phyloP scores from a whole-genome alignment of 495 filamentous ascomycete species.

The Astrothelium macrocarpum region DNA sequence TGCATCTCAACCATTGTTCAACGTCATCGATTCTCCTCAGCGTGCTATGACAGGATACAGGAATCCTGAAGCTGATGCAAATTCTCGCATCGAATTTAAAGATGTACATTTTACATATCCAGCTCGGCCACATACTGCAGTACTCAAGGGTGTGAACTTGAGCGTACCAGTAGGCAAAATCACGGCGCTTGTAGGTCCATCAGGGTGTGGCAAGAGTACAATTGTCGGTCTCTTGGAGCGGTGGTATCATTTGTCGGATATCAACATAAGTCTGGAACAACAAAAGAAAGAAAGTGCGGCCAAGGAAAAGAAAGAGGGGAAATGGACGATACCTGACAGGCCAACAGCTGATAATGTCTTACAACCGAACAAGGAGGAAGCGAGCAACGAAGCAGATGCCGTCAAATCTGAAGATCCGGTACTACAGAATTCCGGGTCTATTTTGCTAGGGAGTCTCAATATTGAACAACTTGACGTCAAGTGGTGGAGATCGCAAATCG shows the following conservation, averaged over 20 bases:
- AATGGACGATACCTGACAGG: neutral
- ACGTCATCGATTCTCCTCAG: constrained; percentile 26
- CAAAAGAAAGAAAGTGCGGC: neutral
- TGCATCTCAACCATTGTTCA: constrained; percentile 32
- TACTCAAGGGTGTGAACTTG: constrained; percentile 20
- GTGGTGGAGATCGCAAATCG: constrained; percentile 18
- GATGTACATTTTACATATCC: constrained; percentile 26
- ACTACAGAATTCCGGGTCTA: constrained; percentile 12
- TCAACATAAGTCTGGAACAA: neutral
- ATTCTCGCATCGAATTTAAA: constrained; percentile 14
- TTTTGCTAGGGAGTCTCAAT: constrained; percentile 16
- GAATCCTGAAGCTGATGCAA: constrained; percentile 19
- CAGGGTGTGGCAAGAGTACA: constrained; percentile 28
- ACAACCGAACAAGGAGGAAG: neutral
- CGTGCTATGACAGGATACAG: constrained; percentile 11
- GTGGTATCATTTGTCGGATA: constrained; percentile 19
- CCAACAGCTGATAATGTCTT: neutral
- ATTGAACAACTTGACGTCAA: constrained; percentile 14
- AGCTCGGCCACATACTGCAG: constrained; percentile 14
- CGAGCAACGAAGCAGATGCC: neutral
- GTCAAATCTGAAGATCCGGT: neutral
- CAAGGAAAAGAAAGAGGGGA: neutral
- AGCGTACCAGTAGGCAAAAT: constrained; percentile 22
- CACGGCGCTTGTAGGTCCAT: constrained; percentile 28
- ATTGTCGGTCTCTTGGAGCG: constrained; percentile 26